phyloP scores from a whole-genome alignment of 257 asterid genomes.

The Gynochthodes officinalis region DNA sequence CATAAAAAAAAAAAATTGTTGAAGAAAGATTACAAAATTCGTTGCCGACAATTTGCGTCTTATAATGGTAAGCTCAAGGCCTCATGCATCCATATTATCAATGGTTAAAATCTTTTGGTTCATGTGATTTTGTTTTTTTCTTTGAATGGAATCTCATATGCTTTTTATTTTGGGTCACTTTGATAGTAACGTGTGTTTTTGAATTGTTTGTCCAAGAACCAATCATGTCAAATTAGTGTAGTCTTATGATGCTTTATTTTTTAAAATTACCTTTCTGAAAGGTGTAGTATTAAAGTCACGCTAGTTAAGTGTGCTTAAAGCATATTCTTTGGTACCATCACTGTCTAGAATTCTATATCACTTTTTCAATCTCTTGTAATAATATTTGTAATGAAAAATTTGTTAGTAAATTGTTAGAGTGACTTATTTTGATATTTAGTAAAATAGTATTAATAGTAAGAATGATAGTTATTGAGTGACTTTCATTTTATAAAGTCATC shows the following conservation, averaged over 20 bases:
- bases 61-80: background rate
- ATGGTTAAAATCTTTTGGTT: background rate
- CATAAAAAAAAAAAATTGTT: background rate
- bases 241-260: background rate
- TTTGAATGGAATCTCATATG: background rate
- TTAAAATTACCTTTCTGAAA: background rate
- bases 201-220: background rate
- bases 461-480: no score
- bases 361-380: background rate
- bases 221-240: background rate
- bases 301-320: background rate
- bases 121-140: background rate
- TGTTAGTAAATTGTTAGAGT: no score
- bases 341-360: background rate
- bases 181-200: background rate
- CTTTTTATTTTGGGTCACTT: background rate
- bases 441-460: no score
- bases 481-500: no score
- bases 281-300: background rate
- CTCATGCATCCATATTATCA: background rate
- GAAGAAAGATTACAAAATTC: background rate
- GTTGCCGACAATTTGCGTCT: background rate
- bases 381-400: no score
- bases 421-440: no score
- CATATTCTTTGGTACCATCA: background rate